Conservation (phyloP, 2,329 filamentous ascomycete species). For the Fusarium ramigenum region DNA sequence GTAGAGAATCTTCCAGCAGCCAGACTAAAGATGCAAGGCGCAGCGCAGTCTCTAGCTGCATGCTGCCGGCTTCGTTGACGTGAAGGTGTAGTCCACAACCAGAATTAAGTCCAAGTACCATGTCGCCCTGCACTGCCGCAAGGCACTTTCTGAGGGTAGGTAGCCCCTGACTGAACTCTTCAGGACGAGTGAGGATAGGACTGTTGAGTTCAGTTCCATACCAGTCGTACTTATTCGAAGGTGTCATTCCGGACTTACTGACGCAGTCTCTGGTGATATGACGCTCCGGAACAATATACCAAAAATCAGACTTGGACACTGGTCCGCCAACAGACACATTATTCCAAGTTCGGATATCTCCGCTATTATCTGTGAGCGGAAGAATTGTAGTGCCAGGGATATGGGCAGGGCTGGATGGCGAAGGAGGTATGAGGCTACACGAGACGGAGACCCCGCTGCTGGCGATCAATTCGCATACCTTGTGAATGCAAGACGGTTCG, state of each 20-base stretch:
- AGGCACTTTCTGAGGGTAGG: conserved; percentile 36
- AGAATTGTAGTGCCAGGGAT: conserved; percentile 15
- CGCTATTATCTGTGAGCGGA: conserved; percentile 12
- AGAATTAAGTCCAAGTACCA: conserved; percentile 40
- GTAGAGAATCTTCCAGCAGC: conserved; percentile 36
- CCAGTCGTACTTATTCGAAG: conserved; percentile 37
- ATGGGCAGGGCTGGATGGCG: conserved; percentile 6
- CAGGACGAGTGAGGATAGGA: conserved; percentile 29
- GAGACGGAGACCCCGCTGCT: conserved; percentile 30
- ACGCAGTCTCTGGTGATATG: conserved; percentile 35
- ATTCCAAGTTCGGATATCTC: conserved; percentile 36
- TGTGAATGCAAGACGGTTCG: conserved; percentile 17
- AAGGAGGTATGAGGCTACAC: conserved; percentile 15
- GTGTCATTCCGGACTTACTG: conserved; percentile 19
- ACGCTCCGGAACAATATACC: conserved; percentile 36
- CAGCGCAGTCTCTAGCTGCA: conserved; percentile 31
- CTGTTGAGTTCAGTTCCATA: conserved; percentile 42
- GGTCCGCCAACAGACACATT: background rate
- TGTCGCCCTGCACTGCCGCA: conserved; percentile 17
- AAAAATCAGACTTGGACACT: conserved; percentile 22
- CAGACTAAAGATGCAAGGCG: conserved; percentile 34
- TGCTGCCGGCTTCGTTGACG: conserved; percentile 30
- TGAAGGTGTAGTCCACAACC: conserved; percentile 43
- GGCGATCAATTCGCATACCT: conserved; percentile 38
- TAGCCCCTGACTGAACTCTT: conserved; percentile 33